Base-by-base conservation (phyloP, 2,329 filamentous ascomycete genomes). In the Chaetomium sp. region DNA sequence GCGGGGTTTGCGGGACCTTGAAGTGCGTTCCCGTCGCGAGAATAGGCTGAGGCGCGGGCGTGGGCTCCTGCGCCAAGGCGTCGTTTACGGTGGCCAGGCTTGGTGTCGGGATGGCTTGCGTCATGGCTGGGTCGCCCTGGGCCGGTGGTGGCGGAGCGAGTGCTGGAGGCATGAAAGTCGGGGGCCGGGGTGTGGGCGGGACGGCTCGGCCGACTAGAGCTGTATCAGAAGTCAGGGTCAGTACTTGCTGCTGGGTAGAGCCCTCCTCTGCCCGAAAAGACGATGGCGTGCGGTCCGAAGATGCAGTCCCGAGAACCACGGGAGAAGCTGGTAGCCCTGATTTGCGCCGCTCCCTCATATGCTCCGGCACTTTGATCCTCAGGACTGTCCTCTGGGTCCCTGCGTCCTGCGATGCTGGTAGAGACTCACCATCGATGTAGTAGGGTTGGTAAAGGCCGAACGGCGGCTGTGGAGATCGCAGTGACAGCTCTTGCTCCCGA, bases 311-410 rank as follows among this genome's bases (percentile, higher is more conserved):
- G 49, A 54, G 42, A 49, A 53, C 51, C 42, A 53, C 38, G 21
- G 12, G 6, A 21, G 53, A 21, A 50, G 35, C 47, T 53, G 65
- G 27, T 53, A 47, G 55, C n/a, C 10, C 54, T 42, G 33, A 19
- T 45, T 35, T 51, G 42, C 33, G 66, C 29, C 63, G 62, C 2
- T 64, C 50, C 55, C 70, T 67, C 63, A 69, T 57, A 49, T 69
- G 65, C 25, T 64, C 57, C 19, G 70, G 67, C 23, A 70, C 69
- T 59, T 65, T 38, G 51, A 71, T 57, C 56, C 54, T 70, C 54
- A 71, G 50, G 25, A 64, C 60, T 23, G 42, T 57, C 13, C 31
- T 47, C 21, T 35, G 49, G 19, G 51, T 27, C 19, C 12, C 25
- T 35, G 56, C 60, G 29, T 10, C 31, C 5, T 23, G 21, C 55